Base-by-base conservation (phyloP, 1,284 basidiomycete species). In the Puccinia sorghi region DNA sequence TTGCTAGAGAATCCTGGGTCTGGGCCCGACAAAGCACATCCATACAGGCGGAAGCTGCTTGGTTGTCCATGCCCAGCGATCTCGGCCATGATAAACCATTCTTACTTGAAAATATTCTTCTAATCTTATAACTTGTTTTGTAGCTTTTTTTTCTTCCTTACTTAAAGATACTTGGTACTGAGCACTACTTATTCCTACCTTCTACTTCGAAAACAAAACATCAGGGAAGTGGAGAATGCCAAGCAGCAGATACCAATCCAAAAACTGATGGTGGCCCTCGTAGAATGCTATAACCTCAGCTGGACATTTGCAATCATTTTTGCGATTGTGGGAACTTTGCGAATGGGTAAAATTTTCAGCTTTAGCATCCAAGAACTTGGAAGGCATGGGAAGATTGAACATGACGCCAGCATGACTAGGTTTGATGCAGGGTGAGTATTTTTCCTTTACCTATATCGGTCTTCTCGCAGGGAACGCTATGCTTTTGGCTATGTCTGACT, bases 361-460 rank as follows among this genome's bases (percentile, higher is more conserved):
- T 66, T 76, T 66, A 76, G n/a, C 52, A 76, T 76, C 39, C 25
- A 56, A 20, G 50, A 66, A 37, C 63, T 76, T 12, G 63, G 63
- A n/a, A 8, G 17, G 22, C 73, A 76, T 67, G 73, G 63, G 7
- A 66, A 52, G 20, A 43, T 76, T n/a, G 73, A 76, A 64, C 73
- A 76, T 22, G 73, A 76, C 64, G 73, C 73, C 63, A 76, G 73
- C 52, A 66, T 76, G 37, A 76, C 48, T 20, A 66, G 73, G 41
- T 50, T 50, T n/a, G 73, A 76, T 67, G 63, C 43, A n/a, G 22
- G 37, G 72, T 74, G 11, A 54, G 63, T 67, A 54, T 54, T 15
- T 17, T 67, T 67, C 41, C 13, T 66, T 39, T n/a, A n/a, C n/a
- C n/a, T n/a, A n/a, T n/a, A n/a, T n/a, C n/a, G n/a, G n/a, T n/a